phyloP scores from a whole-genome alignment of 148 eudicot species.

The Chenopodium quinoa region DNA sequence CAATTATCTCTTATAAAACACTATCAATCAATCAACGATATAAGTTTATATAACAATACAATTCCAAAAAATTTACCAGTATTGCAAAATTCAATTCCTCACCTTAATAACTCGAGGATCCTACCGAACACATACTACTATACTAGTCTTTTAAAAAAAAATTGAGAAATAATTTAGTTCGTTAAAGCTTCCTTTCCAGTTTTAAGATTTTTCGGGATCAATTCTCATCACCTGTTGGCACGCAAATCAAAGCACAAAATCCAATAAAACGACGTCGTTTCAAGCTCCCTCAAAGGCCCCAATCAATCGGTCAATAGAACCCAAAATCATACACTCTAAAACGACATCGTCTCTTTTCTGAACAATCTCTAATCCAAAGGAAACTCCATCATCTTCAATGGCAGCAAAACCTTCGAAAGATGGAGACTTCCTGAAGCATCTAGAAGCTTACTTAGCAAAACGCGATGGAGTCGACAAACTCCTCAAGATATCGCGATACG shows the following conservation, averaged over 20 bases:
- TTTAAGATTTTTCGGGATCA: too few species aligned
- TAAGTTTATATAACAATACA: too few species aligned
- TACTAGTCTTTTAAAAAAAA: too few species aligned
- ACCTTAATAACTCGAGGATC: too few species aligned
- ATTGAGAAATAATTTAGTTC: too few species aligned
- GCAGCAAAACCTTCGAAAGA: conserved; percentile 15
- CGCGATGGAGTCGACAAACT: conserved; percentile 96
- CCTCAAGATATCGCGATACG: conserved; percentile 85
- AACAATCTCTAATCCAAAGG: not conserved
- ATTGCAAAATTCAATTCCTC: too few species aligned
- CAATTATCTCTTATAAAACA: too few species aligned
- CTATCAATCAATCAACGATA: too few species aligned
- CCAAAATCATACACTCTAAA: not conserved
- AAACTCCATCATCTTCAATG: conserved; percentile 12
- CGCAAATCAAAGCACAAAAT: not conserved
- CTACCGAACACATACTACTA: too few species aligned
- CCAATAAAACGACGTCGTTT: not conserved
- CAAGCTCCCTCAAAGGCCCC: not conserved
- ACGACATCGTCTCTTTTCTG: not conserved
- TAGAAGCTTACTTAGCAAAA: conserved; percentile 88
- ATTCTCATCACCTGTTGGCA: not conserved
- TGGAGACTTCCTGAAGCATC: conserved; percentile 62
- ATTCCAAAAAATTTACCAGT: too few species aligned
- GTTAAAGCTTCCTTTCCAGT: too few species aligned
- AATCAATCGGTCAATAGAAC: too few species aligned